Evolutionary conservation across 1,139 yeast genomes (phyloP).

Genomic region (Magnusiomyces tetraspermus): DNA sequence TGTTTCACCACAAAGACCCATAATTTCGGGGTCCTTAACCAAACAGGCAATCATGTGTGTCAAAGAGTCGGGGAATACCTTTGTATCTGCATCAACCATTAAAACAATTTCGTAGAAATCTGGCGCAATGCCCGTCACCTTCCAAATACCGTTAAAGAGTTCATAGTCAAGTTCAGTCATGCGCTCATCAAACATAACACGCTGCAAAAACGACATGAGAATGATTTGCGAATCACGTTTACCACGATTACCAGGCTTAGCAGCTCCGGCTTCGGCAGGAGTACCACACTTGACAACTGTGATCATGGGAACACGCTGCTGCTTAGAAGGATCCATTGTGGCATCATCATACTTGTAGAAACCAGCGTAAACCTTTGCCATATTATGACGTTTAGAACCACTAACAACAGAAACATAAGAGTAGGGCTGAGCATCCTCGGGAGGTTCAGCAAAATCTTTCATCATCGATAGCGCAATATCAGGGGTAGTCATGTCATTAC

Average conservation of each 20-base stretch:
- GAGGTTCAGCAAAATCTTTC: conserved; percentile 66
- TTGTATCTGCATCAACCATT: conserved; percentile 98
- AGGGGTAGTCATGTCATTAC: conserved; percentile 77
- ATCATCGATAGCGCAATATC: conserved; percentile 81
- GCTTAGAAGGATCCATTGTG: conserved; percentile 69
- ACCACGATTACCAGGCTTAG: conserved; percentile 98
- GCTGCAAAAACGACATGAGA: conserved; percentile 86
- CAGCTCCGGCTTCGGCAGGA: conserved; percentile 60
- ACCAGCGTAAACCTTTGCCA: conserved; percentile 90
- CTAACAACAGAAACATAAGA: conserved; percentile 93
- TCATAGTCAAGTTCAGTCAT: conserved; percentile 92
- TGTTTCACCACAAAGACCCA: conserved; percentile 98
- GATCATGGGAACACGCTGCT: conserved; percentile 80
- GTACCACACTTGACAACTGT: conserved; percentile 89
- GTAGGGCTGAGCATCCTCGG: conserved; percentile 63
- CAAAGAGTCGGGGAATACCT: conserved; percentile 79
- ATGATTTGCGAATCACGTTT: conserved; percentile 95
- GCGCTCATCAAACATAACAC: conserved; percentile 88
- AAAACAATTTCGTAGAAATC: conserved; percentile 75
- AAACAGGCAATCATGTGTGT: conserved; percentile 91
- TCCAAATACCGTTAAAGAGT: conserved; percentile 69
- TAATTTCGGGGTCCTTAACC: conserved; percentile 80
- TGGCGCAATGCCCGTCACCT: conserved; percentile 79
- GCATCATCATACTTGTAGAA: conserved; percentile 71
- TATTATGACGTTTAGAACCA: conserved; percentile 87